Base-by-base conservation (phyloP, 2,329 filamentous ascomycete species). In the Fusarium caatingaense region DNA sequence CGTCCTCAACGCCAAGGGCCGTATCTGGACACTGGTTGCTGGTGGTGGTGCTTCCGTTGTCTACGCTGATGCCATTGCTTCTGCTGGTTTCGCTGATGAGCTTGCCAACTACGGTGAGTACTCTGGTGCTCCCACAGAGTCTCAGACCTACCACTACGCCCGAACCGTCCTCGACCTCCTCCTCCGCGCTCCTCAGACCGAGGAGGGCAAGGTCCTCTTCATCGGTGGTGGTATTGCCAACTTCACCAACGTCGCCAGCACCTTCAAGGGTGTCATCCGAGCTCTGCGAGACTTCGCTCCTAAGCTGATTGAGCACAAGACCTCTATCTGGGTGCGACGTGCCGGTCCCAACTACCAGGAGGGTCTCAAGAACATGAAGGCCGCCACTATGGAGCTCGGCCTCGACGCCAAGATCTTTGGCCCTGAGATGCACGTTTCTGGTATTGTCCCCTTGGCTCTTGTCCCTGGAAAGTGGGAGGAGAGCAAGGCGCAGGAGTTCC, bases 181-280 rank as follows among this genome's bases (percentile, higher is more conserved):
- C 93, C 92, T 99, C 76, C 93, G 96, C 75, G 92, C 95, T 59
- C 95, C 96, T 63, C 83, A 89, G 80, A 87, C 89, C 82, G 88
- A 93, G 67, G 91, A 98, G 79, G 96, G 96, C 87, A 99, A 98
- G 89, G 93, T 99, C 56, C 91, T 99, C 73, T 99, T 99, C 89
- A 98, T 99, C 75, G 96, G 96, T 83, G 96, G 96, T 86, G 96
- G 96, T 89, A 99, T 99, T 88, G 96, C 96, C 88, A 99, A 99
- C 92, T 99, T 99, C 87, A 99, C 96, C 88, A 99, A 98, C 85
- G 96, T 99, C 58, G 96, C 96, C 66, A 96, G 92, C 77, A 99
- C 96, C 72, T 99, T 99, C 92, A 99, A 99, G 90, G 96, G 96
- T 86, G 95, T 99, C 82, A 99, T 99, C 81, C 92, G 93, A 76